Conservation (phyloP, 2,329 filamentous ascomycete species). For the Epichloe sp. region DNA sequence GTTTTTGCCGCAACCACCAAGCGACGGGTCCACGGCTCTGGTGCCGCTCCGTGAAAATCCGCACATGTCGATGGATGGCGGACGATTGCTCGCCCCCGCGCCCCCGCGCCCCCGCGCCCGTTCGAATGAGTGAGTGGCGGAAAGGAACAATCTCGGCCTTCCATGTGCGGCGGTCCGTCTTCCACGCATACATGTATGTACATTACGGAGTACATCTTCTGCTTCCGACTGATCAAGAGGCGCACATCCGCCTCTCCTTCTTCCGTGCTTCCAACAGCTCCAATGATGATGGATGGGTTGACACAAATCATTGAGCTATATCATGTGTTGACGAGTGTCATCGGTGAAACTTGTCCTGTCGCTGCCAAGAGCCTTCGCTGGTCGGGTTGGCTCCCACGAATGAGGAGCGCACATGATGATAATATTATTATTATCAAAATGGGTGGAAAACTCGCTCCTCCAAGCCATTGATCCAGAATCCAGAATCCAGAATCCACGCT, state of each 20-base stretch:
- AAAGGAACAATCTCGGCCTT: constrained; percentile 9
- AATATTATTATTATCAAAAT: not conserved
- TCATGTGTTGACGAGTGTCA: not conserved
- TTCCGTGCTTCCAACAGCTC: too few relatives aligned
- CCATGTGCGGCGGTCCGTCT: constrained; percentile 14
- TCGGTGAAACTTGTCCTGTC: not conserved
- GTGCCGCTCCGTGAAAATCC: not conserved
- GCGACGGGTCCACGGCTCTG: not conserved
- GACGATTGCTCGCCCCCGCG: not conserved
- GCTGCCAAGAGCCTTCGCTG: not conserved
- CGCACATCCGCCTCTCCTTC: not conserved
- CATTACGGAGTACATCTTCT: not conserved
- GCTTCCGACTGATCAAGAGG: not conserved
- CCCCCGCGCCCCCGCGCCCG: constrained; percentile 1
- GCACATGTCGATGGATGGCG: not conserved
- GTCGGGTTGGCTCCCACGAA: not conserved
- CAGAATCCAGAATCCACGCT: constrained; percentile 1
- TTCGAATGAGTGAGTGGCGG: not conserved
- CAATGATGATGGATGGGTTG: too few relatives aligned
- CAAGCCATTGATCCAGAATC: not conserved
- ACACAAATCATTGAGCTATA: too few relatives aligned
- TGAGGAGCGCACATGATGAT: not conserved
- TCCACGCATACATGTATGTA: constrained; percentile 8
- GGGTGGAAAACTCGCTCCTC: not conserved
- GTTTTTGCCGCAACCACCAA: not conserved